A percentile compares a stretch with the other conserved stretches of the same genome.
Evolutionary conservation across 768 basidiomycete genomes (phyloP).

Genomic region (Hygrocybe coccinea): DNA sequence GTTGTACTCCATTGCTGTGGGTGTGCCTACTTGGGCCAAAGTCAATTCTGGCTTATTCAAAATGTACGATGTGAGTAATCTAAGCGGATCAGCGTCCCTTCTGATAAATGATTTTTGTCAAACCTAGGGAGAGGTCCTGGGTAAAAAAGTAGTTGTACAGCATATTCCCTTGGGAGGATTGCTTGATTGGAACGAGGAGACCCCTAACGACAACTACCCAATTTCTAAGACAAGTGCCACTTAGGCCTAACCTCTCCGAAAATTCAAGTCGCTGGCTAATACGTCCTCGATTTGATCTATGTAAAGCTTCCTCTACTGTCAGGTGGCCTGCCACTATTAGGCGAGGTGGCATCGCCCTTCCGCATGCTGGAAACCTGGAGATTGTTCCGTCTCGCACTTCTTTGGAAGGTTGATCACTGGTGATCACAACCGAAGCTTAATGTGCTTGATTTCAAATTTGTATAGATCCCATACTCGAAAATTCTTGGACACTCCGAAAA

Average conservation of each 20-base stretch:
- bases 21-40: constrained; percentile 89
- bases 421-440: no score
- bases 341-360: no score
- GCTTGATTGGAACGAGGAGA: constrained; percentile 54
- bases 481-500: no score
- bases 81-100: neutral
- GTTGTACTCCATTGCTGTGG: constrained; percentile 76
- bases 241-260: neutral
- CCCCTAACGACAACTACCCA: constrained; percentile 4
- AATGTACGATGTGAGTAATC: constrained; percentile 78
- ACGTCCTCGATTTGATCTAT: no score
- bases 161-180: constrained; percentile 84
- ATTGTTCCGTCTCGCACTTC: no score
- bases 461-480: no score
- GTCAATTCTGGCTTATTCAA: constrained; percentile 87
- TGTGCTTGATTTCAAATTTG: no score
- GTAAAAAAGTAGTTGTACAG: constrained; percentile 95
- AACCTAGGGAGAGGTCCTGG: constrained; percentile 79
- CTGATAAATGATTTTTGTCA: constrained; percentile 3
- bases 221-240: neutral
- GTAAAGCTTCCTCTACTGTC: no score
- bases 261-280: neutral
- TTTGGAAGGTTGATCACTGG: no score
- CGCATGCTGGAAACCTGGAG: no score
- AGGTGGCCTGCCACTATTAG: no score